Evolutionary conservation across 2,329 filamentous ascomycete species (phyloP).

Genomic region (Ceratocystis lukuohia): DNA sequence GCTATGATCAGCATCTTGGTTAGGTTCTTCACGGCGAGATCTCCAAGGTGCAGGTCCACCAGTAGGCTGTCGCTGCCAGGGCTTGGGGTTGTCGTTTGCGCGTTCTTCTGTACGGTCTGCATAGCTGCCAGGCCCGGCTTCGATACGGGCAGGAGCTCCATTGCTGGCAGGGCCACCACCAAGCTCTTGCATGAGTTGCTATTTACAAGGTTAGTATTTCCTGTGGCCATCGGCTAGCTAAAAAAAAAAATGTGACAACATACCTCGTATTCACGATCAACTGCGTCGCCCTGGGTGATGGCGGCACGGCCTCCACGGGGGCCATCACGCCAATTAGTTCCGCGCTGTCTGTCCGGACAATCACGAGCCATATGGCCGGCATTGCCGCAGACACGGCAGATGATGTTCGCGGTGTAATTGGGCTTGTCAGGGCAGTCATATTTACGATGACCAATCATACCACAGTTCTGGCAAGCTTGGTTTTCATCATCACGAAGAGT

Average conservation of each 20-base stretch:
- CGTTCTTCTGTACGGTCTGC: constrained; percentile 42
- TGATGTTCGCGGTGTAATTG: constrained; percentile 98
- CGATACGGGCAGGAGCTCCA: constrained; percentile 62
- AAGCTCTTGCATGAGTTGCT: constrained; percentile 97
- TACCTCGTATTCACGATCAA: constrained; percentile 91
- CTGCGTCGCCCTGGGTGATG: constrained; percentile 53
- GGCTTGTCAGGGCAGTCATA: constrained; percentile 96
- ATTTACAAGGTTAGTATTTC: constrained; percentile 30
- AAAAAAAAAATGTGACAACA: constrained; percentile 26
- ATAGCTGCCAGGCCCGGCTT: constrained; percentile 59
- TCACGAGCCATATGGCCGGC: constrained; percentile 97
- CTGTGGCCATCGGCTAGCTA: not conserved
- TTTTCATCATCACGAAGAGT: constrained; percentile 98
- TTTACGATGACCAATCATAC: constrained; percentile 96
- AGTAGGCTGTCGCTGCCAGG: constrained; percentile 78
- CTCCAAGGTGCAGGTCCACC: constrained; percentile 76
- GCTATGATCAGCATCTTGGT: constrained; percentile 32
- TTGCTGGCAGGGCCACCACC: constrained; percentile 53
- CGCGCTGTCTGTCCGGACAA: constrained; percentile 86
- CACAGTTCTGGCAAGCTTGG: constrained; percentile 97
- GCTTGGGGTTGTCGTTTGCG: constrained; percentile 45
- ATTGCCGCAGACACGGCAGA: constrained; percentile 95
- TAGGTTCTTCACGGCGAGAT: constrained; percentile 38
- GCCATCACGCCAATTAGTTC: constrained; percentile 71
- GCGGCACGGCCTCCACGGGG: constrained; percentile 50